Evolutionary conservation across 768 basidiomycete species (phyloP).

Genomic region (Boletus rubroflammeus): DNA sequence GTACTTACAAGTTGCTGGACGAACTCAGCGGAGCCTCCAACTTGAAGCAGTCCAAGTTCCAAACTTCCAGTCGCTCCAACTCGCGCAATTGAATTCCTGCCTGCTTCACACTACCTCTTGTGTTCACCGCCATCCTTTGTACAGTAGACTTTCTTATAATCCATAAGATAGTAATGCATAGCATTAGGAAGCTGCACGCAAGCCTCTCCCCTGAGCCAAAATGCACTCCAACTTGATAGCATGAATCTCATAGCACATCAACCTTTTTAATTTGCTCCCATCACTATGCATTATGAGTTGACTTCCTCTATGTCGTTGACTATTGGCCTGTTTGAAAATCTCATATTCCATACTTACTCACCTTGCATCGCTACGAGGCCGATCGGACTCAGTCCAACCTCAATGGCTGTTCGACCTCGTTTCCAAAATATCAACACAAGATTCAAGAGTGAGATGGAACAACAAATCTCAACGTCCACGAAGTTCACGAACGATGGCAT

Average conservation of each 20-base stretch:
- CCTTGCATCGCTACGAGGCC: no score
- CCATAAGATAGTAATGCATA: no score
- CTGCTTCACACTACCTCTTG: background rate
- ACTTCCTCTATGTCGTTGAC: no score
- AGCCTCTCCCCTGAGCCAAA: background rate
- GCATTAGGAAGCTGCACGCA: background rate
- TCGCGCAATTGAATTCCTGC: background rate
- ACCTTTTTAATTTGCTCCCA: no score
- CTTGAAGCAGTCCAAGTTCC: background rate
- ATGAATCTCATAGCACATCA: no score
- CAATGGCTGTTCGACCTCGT: background rate
- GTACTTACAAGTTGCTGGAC: background rate
- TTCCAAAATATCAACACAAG: background rate
- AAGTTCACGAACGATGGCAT: background rate
- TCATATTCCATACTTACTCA: no score
- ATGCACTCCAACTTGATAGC: background rate
- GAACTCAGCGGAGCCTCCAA: background rate
- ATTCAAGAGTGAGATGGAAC: background rate
- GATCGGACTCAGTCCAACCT: no score
- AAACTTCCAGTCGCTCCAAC: background rate
- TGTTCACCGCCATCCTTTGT: background rate
- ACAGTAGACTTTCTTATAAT: no score
- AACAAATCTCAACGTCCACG: background rate
- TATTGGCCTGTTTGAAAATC: no score
- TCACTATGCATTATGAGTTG: no score